Evolutionary conservation across 2,329 filamentous ascomycete species (phyloP).

Genomic region (Fusarium virguliforme): DNA sequence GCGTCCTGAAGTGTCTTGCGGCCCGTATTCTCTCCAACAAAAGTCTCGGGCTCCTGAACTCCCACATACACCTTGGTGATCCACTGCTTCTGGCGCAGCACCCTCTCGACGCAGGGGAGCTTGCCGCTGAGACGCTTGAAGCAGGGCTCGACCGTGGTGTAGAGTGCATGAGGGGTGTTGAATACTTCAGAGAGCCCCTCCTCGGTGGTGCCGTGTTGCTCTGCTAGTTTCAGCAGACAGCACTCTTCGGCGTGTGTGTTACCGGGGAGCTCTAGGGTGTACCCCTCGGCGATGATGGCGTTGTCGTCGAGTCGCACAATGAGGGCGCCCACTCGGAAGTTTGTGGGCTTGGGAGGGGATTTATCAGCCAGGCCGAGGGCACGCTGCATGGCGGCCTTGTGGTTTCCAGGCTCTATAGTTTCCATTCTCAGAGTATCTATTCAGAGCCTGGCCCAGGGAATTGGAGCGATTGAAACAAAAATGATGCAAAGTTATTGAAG

Average conservation of each 20-base stretch:
- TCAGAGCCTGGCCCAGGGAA: neutral
- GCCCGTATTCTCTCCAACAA: constrained; percentile 87
- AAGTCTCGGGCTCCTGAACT: constrained; percentile 90
- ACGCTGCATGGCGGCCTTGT: constrained; percentile 73
- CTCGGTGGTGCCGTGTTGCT: constrained; percentile 65
- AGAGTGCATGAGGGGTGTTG: constrained; percentile 68
- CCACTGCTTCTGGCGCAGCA: constrained; percentile 73
- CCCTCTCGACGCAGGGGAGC: constrained; percentile 82
- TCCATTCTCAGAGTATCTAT: constrained; percentile 41
- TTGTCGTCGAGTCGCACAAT: constrained; percentile 74
- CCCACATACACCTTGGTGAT: constrained; percentile 89
- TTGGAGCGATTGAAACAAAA: neutral
- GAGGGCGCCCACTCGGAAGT: constrained; percentile 96
- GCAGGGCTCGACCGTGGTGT: constrained; percentile 95
- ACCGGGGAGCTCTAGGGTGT: constrained; percentile 89
- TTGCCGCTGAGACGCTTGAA: constrained; percentile 82
- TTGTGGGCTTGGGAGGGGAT: constrained; percentile 89
- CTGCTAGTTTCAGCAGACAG: constrained; percentile 82
- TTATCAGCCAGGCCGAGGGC: constrained; percentile 83
- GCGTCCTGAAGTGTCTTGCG: constrained; percentile 78
- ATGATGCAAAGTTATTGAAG: neutral
- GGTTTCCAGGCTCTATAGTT: constrained; percentile 57
- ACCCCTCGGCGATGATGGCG: constrained; percentile 82
- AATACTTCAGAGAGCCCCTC: constrained; percentile 66
- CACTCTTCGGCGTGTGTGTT: constrained; percentile 98